phyloP scores from a whole-genome alignment of 306 rosid species.

The Fragaria iinumae region DNA sequence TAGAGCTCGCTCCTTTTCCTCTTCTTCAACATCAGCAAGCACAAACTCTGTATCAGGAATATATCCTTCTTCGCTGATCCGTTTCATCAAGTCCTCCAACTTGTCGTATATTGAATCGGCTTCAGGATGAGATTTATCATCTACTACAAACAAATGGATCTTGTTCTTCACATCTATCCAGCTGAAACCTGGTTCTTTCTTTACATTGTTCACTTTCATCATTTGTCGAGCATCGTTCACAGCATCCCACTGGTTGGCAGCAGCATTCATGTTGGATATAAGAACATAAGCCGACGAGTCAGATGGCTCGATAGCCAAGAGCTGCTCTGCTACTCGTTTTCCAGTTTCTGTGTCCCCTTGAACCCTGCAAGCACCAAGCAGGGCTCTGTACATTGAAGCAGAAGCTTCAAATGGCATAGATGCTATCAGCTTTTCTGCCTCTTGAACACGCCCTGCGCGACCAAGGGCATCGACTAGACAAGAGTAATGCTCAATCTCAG shows the following conservation, averaged over 20 bases:
- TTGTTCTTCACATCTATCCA: conserved; percentile 79
- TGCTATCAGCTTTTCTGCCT: conserved; percentile 61
- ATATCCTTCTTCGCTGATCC: conserved; percentile 60
- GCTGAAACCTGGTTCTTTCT: conserved; percentile 84
- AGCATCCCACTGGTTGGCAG: conserved; percentile 73
- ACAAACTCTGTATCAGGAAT: conserved; percentile 66
- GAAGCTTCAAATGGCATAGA: conserved; percentile 88
- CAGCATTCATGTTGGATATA: conserved; percentile 66
- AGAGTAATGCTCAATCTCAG: conserved; percentile 72
- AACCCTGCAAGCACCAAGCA: conserved; percentile 73
- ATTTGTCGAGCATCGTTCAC: conserved; percentile 54
- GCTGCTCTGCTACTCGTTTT: conserved; percentile 53
- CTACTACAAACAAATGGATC: conserved; percentile 72
- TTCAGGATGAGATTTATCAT: conserved; percentile 66
- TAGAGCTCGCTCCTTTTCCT: conserved; percentile 62
- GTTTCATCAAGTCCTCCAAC: conserved; percentile 53
- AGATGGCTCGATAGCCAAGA: conserved; percentile 64
- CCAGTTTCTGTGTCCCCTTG: conserved; percentile 60
- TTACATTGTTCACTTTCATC: conserved; percentile 65
- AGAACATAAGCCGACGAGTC: conserved; percentile 74
- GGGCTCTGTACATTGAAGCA: conserved; percentile 66
- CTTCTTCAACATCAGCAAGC: conserved; percentile 64
- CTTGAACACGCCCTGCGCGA: conserved; percentile 65
- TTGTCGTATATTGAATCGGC: conserved; percentile 49
- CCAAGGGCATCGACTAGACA: conserved; percentile 82